phyloP scores from a whole-genome alignment of 1,284 basidiomycete genomes.

The Boletus semigastroideus region DNA sequence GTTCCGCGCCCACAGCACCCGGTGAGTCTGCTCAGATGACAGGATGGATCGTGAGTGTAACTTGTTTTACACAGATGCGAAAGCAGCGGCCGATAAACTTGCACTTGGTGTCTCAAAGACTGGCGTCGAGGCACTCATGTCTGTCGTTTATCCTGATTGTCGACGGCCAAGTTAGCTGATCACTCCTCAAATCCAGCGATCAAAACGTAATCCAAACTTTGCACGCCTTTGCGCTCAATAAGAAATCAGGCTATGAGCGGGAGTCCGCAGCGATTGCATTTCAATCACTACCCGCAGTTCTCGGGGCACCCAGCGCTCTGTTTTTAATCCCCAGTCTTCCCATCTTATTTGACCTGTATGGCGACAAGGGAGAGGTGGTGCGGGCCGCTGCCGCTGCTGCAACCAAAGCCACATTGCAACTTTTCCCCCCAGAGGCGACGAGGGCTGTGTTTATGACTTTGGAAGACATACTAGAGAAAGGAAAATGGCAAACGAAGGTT shows the following conservation, averaged over 20 bases:
- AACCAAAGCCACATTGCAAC: conserved; percentile 83
- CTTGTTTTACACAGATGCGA: conserved; percentile 55
- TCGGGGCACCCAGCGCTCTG: conserved; percentile 80
- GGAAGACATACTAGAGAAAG: conserved; percentile 74
- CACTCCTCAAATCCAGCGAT: conserved; percentile 46
- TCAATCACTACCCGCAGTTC: conserved; percentile 70
- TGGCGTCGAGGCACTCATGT: conserved; percentile 66
- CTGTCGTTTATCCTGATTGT: conserved; percentile 31
- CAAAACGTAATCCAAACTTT: conserved; percentile 63
- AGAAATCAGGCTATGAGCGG: conserved; percentile 90
- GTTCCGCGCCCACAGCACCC: conserved; percentile 69
- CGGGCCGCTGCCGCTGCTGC: conserved; percentile 80
- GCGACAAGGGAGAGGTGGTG: conserved; percentile 96
- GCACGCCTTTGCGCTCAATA: conserved; percentile 76
- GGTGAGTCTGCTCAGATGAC: conserved; percentile 42
- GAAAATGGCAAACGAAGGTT: conserved; percentile 96
- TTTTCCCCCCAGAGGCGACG: conserved; percentile 83
- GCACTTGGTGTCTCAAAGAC: conserved; percentile 66
- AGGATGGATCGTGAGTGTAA: conserved; percentile 4
- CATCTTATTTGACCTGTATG: conserved; percentile 80
- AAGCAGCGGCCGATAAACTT: conserved; percentile 75
- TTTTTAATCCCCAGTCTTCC: conserved; percentile 81
- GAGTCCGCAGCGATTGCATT: conserved; percentile 89
- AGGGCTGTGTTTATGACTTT: conserved; percentile 73
- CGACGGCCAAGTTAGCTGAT: conserved; percentile 5